phyloP scores from a whole-genome alignment of 345 rosid genomes.

The Crucihimalaya himalaica region DNA sequence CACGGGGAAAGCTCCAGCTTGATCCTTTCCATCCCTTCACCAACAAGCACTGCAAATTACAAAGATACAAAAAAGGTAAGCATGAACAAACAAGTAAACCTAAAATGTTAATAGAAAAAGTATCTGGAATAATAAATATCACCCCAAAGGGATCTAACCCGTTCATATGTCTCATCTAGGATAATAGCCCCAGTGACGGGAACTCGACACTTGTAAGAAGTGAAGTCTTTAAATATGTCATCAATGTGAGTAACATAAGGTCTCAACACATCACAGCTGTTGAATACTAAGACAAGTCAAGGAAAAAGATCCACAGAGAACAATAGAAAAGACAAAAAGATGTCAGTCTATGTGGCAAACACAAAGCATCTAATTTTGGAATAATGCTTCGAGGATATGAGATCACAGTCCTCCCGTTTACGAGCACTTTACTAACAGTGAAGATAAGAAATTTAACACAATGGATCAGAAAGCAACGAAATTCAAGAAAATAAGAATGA shows the following conservation, averaged over 20 bases:
- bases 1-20: conserved; percentile 99
- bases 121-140: neutral
- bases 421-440: neutral
- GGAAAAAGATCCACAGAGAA: conserved; percentile 39
- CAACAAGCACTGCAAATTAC: conserved; percentile 65
- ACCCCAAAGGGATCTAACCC: conserved; percentile 56
- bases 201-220: conserved; percentile 95
- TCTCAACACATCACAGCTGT: conserved; percentile 84
- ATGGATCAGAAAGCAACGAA: neutral
- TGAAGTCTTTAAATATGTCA: conserved; percentile 95
- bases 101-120: neutral
- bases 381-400: neutral
- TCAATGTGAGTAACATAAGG: conserved; percentile 93
- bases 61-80: conserved; percentile 16
- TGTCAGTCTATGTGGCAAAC: neutral
- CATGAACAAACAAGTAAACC: conserved; percentile 16
- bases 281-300: conserved; percentile 68
- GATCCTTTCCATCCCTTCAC: conserved; percentile 99
- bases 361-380: neutral
- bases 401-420: neutral
- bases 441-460: neutral
- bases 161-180: conserved; percentile 86
- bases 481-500: neutral
- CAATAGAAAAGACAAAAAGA: neutral
- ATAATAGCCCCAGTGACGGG: conserved; percentile 98